Percentiles rank a stretch among this genome's conserved stretches.
Conservation (phyloP, 2,329 filamentous ascomycete species). For the Pseudogymnoascus sp. region DNA sequence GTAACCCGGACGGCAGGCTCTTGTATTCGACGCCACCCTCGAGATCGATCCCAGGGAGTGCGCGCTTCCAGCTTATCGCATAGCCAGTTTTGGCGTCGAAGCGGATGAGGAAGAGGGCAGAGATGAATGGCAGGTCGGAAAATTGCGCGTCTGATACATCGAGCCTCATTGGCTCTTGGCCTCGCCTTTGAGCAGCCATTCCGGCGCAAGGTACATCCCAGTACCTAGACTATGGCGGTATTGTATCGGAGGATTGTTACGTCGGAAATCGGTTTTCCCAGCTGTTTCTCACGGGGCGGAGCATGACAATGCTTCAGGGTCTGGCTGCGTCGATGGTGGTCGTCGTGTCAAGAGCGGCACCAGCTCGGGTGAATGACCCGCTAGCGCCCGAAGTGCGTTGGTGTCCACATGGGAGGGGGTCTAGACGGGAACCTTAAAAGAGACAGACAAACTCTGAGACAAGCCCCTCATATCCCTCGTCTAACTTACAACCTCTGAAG, state of each 20-base stretch:
- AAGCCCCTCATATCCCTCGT: neutral
- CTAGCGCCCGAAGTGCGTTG: constrained; percentile 5
- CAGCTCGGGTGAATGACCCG: neutral
- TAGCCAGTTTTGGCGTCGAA: constrained; percentile 91
- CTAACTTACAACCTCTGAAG: constrained; percentile 1
- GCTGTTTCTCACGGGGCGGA: neutral
- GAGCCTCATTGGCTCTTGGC: constrained; percentile 26
- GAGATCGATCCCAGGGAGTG: constrained; percentile 59
- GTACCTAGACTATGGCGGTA: neutral
- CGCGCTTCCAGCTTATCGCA: constrained; percentile 82
- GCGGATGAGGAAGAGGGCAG: constrained; percentile 78
- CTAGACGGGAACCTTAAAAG: constrained; percentile 4
- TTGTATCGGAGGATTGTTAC: neutral
- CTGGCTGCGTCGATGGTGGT: neutral
- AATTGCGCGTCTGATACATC: constrained; percentile 19
- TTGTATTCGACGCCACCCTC: constrained; percentile 93
- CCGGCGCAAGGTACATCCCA: neutral
- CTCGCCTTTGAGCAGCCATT: constrained; percentile 26
- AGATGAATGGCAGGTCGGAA: constrained; percentile 50
- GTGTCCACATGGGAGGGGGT: neutral
- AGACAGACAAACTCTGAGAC: neutral
- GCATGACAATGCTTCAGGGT: constrained; percentile 1
- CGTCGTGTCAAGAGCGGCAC: constrained; percentile 4
- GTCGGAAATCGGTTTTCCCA: neutral
- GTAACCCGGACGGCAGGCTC: constrained; percentile 84